Evolutionary conservation across 768 basidiomycete species (phyloP).

Genomic region (Trametes meyenii): DNA sequence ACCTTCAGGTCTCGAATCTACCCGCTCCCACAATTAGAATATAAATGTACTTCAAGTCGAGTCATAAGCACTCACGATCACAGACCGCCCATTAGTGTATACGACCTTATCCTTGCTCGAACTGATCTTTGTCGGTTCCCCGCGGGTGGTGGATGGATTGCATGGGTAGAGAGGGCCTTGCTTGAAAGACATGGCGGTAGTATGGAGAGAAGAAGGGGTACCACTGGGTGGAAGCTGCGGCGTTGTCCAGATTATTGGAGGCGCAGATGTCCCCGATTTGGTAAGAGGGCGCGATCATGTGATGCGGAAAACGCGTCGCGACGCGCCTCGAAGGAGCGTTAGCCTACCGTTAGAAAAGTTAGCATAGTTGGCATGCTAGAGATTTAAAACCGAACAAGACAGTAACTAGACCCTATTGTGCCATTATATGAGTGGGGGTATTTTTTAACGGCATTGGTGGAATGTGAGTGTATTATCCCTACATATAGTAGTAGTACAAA

Average conservation of each 20-base stretch:
- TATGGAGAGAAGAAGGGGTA: no score
- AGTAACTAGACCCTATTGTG: no score
- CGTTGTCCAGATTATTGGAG: neutral
- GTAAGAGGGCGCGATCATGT: constrained; percentile 20
- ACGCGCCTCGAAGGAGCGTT: neutral
- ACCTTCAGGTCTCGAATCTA: constrained; percentile 88
- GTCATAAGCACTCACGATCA: constrained; percentile 68
- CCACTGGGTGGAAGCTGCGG: neutral
- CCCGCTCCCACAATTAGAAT: neutral
- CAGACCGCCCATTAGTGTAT: constrained; percentile 82
- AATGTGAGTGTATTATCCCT: no score
- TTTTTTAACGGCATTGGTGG: no score
- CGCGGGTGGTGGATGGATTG: constrained; percentile 69
- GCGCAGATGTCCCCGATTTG: constrained; percentile 25
- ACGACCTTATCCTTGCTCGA: constrained; percentile 78
- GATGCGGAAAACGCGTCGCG: neutral
- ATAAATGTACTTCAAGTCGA: neutral
- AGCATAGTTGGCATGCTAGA: no score
- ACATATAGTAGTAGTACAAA: no score
- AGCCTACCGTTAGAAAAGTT: neutral
- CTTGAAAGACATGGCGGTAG: constrained; percentile 50
- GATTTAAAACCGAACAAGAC: no score
- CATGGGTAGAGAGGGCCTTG: constrained; percentile 59
- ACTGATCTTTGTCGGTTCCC: constrained; percentile 72
- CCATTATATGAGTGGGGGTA: no score